Evolutionary conservation across 2,329 filamentous ascomycete species (phyloP).

Genomic region (Trichoderma asperellum): DNA sequence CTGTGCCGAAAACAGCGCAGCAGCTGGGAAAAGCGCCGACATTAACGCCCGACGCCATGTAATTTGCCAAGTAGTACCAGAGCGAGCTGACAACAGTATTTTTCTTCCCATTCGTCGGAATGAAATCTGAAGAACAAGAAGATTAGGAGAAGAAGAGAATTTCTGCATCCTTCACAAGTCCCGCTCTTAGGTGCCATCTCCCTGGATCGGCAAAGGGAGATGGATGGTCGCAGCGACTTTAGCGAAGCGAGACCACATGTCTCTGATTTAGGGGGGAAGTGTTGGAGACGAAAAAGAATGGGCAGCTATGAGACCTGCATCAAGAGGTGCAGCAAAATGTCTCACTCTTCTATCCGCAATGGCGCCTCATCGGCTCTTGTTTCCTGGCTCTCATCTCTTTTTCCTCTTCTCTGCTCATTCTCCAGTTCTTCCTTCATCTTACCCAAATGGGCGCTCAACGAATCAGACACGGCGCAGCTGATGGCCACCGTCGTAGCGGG

Average conservation of each 20-base stretch:
- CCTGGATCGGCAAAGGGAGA: background rate
- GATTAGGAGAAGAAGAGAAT: background rate
- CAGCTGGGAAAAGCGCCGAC: background rate
- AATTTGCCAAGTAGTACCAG: background rate
- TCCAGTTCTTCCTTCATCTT: background rate
- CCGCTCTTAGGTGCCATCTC: background rate
- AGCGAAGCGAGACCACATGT: background rate
- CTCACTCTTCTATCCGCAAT: background rate
- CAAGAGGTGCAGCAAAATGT: background rate
- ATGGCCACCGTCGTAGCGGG: conserved; percentile 24
- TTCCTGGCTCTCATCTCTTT: background rate
- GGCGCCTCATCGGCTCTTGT: background rate
- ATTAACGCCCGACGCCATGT: background rate
- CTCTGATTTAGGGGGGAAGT: background rate
- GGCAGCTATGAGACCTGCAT: conserved; percentile 3
- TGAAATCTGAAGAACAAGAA: background rate
- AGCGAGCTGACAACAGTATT: background rate
- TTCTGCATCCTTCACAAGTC: background rate
- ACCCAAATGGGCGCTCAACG: background rate
- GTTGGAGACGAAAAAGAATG: conserved; percentile 6
- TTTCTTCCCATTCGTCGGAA: background rate
- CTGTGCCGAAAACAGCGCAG: background rate
- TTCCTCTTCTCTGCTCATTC: background rate
- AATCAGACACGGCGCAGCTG: conserved; percentile 14
- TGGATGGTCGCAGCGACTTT: background rate